Base-by-base conservation (phyloP, 805 yeast genomes). In the Metschnikowia lunata region DNA sequence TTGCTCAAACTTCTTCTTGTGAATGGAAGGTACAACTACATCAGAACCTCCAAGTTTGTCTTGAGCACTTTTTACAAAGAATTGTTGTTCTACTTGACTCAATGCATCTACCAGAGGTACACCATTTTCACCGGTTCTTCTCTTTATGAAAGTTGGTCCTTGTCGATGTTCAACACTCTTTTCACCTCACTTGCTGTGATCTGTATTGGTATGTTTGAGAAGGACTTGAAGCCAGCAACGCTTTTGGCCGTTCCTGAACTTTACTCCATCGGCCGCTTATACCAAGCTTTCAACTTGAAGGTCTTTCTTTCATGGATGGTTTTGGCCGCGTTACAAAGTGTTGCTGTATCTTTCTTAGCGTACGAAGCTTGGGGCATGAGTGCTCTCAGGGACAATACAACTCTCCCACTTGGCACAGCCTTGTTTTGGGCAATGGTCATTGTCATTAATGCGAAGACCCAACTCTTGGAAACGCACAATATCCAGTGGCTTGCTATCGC, bases 1-100 rank as follows among this genome's bases (percentile, higher is more conserved):
- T 67, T 93, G 46, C 68, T 85, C 46, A 93, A 93, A 63, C 68
- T 93, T 40, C 69, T 93, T 36, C 72, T 93, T 37, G 99, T 95
- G 7, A 96, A 93, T 67, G 99, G 99, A 1, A 76, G 98, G 26
- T 93, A 95, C 74, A 95, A 93, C 62, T 93, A 93, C 60, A 79
- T 88, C 51, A 73, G 99, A 45, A 88, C 97, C 0, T 80, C 91
- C 36, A 91, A 90, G 62, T 93, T 93, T 64, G 89, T 93, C 36
- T 71, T 93, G 50, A 83, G 95, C 47, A 93, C 99, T 0, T 93
- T 93, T 61, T 93, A 90, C 79, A 93, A 93, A 62, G 99, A 93
- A 61, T 71, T 91, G 43, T 64, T 90, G 57, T 93, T 93, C 59
- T 93, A 93, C 58, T 69, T 91, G 58, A 81, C 96, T 0, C 99